Percentiles rank a stretch among this genome's conserved stretches.
Evolutionary conservation across 2,329 filamentous ascomycete species (phyloP).

Genomic region (Helotiales sp.): DNA sequence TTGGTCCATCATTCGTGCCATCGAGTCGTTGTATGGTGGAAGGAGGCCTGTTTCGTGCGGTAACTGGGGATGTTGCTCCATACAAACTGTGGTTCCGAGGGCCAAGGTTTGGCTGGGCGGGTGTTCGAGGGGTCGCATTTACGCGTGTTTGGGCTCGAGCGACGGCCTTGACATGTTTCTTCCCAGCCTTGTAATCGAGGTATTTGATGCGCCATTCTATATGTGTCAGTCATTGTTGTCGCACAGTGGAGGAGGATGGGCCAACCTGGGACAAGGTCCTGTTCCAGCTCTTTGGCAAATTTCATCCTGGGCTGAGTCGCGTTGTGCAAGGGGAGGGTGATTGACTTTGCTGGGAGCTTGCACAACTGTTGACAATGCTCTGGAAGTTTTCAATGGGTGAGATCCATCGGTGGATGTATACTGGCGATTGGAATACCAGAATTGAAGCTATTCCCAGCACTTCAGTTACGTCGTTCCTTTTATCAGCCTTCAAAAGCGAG

Average conservation of each 20-base stretch:
- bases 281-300: conserved; percentile 79
- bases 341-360: conserved; percentile 3
- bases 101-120: conserved; percentile 18
- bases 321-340: background rate
- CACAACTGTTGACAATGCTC: background rate
- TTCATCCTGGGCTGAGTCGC: conserved; percentile 53
- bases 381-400: too few species aligned
- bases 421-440: background rate
- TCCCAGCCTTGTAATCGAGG: conserved; percentile 92
- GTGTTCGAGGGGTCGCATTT: conserved; percentile 54
- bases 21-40: conserved; percentile 14
- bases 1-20: conserved; percentile 16
- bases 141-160: conserved; percentile 70
- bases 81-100: conserved; percentile 32
- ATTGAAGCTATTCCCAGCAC: background rate
- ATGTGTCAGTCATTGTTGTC: conserved; percentile 13
- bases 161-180: conserved; percentile 90
- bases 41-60: conserved; percentile 17
- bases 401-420: background rate
- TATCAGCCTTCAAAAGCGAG: background rate
- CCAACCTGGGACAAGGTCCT: conserved; percentile 81
- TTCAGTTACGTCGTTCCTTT: background rate
- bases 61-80: conserved; percentile 33
- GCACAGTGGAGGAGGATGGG: background rate
- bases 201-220: conserved; percentile 92